Base-by-base conservation (phyloP, 2,329 filamentous ascomycete genomes). In the Talaromyces funiculosus region DNA sequence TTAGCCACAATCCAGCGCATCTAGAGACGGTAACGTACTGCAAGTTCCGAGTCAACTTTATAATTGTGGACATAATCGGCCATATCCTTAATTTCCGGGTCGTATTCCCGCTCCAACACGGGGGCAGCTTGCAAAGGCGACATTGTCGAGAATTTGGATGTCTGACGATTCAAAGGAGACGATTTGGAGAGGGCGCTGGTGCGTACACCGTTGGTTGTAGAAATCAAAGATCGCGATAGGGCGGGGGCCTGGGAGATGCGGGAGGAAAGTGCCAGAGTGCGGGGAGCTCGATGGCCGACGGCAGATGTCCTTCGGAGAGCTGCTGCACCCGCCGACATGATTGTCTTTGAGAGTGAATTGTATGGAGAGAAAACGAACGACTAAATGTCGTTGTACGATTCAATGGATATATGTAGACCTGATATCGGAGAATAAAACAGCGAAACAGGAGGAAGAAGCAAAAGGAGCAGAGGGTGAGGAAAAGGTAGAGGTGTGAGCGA, bases 21-120 rank as follows among this genome's bases (percentile, higher is more conserved):
- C 4, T 45, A 1, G 42, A 7, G 1, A 1, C 0, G 42, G 3
- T 24, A 12, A 37, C 91, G 78, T 82, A 97, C 92, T 73, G 94
- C 94, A 70, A 99, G 84, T 67, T 96, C 90, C 31, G 93, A 97
- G 69, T 93, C 83, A 72, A 97, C 89, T 61, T 90, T 84, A 77
- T 92, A 93, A 75, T 92, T 90, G 83, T 95, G 90, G 74, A 97
- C 89, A 79, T 97, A 99, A 78, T 84, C 86, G 64, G 93, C 93
- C 82, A 99, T 96, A 75, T 97, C 92, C 77, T 86, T 87, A 77
- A 97, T 94, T 80, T 97, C 93, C 65, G 89, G 86, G 74, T 97
- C 93, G 77, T 93, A 97, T 67, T 86, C 82, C 74, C 83, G 72
- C 53, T 73, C 67, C 42, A 66, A 65, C 22, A 71, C 67, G 18